phyloP scores from a whole-genome alignment of 306 rosid species.

The Vicia villosa region DNA sequence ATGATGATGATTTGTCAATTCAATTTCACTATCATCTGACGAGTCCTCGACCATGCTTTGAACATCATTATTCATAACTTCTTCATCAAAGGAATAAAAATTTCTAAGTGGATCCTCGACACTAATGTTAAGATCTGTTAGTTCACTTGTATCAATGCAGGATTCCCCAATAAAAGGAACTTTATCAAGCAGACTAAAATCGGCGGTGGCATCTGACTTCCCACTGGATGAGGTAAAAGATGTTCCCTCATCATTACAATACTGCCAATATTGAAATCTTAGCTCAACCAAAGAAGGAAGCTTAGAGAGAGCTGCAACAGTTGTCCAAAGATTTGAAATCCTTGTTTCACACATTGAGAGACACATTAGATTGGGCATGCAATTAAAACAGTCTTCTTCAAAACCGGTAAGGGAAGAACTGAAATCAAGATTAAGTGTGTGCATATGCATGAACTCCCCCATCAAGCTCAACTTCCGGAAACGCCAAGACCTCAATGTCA shows the following conservation, averaged over 20 bases:
- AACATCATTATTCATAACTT: conserved; percentile 47
- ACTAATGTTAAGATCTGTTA: conserved; percentile 44
- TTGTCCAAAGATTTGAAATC: conserved; percentile 86
- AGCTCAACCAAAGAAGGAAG: conserved; percentile 78
- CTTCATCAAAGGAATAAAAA: conserved; percentile 51
- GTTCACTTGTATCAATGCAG: conserved; percentile 38
- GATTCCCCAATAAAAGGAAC: conserved; percentile 46
- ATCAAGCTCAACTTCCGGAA: conserved; percentile 71
- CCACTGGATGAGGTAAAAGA: conserved; percentile 49
- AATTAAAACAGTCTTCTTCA: conserved; percentile 67
- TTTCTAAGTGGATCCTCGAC: conserved; percentile 48
- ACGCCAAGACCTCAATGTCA: conserved; percentile 61
- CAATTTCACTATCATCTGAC: conserved; percentile 65
- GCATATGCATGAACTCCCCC: conserved; percentile 68
- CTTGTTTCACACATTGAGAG: conserved; percentile 82
- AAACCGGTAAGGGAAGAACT: conserved; percentile 66
- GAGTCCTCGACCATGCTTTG: conserved; percentile 66
- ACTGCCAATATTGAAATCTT: conserved; percentile 72
- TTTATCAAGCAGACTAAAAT: conserved; percentile 43
- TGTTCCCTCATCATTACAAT: conserved; percentile 58
- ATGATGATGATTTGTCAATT: conserved; percentile 42
- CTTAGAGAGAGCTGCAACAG: conserved; percentile 72
- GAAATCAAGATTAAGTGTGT: conserved; percentile 80
- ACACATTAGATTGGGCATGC: conserved; percentile 78
- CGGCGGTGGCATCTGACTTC: conserved; percentile 45